phyloP scores from a whole-genome alignment of 2,329 filamentous ascomycete genomes.

The Sporothrix curviconia region DNA sequence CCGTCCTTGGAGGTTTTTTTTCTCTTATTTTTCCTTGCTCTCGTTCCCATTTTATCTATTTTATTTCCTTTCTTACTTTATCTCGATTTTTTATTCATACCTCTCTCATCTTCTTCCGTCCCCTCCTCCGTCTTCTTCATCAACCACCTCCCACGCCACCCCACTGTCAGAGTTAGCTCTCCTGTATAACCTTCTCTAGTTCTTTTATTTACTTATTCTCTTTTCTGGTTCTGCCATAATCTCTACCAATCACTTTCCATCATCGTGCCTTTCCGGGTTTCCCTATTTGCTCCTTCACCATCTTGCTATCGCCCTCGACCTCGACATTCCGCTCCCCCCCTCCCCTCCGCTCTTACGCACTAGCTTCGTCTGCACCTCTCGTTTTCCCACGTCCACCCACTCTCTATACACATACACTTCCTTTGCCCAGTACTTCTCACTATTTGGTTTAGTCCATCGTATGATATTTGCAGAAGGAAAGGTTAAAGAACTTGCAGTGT shows the following conservation, averaged over 20 bases:
- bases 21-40: neutral
- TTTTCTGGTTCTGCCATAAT: neutral
- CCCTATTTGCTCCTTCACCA: neutral
- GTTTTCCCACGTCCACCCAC: neutral
- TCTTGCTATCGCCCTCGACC: neutral
- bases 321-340: neutral
- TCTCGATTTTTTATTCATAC: no score
- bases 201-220: no score
- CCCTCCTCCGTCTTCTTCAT: no score
- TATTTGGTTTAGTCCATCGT: neutral
- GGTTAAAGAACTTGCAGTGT: no score
- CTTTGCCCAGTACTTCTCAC: neutral
- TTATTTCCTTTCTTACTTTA: no score
- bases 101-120: no score
- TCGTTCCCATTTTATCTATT: no score
- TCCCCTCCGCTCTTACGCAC: neutral
- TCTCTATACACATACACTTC: no score
- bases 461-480: no score
- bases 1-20: neutral
- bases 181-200: no score
- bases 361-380: neutral
- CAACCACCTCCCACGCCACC: neutral
- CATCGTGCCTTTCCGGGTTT: neutral
- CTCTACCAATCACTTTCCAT: no score
- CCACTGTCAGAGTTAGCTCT: neutral